Conservation (phyloP, 805 yeast genomes). For the Saccharomycopsis javanensis region DNA sequence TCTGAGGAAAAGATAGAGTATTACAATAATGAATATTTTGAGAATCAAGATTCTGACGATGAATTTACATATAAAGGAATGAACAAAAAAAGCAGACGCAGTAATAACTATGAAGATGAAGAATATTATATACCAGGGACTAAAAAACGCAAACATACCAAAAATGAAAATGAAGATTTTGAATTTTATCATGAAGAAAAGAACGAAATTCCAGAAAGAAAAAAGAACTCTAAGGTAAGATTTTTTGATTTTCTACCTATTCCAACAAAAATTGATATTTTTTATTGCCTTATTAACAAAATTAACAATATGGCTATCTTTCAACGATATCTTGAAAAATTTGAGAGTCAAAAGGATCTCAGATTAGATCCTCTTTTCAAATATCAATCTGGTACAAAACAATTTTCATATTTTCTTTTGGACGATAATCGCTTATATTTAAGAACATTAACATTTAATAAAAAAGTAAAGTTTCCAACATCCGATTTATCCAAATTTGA, state of each 20-base stretch:
- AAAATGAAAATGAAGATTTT: not conserved
- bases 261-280: slow-evolving; percentile 39
- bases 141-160: not conserved
- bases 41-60: slow-evolving; percentile 7
- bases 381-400: slow-evolving; percentile 10
- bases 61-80: slow-evolving; percentile 18
- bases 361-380: slow-evolving; percentile 28
- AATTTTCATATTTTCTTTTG: slow-evolving; percentile 29
- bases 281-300: slow-evolving; percentile 36
- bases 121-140: slow-evolving; percentile 2
- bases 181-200: not conserved
- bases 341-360: slow-evolving; percentile 24
- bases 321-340: slow-evolving; percentile 37
- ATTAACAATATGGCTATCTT: slow-evolving; percentile 37
- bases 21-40: not conserved
- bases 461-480: slow-evolving; percentile 29
- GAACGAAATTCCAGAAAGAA: not conserved
- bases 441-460: slow-evolving; percentile 25
- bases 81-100: slow-evolving; percentile 3
- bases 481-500: slow-evolving; percentile 22
- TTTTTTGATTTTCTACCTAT: slow-evolving; percentile 33
- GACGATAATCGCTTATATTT: slow-evolving; percentile 47
- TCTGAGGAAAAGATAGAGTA: not conserved
- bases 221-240: not conserved
- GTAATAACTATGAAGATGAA: not conserved